Conservation (phyloP, 371 early-diverging fungal genomes). For the Rhizopus delemar region DNA sequence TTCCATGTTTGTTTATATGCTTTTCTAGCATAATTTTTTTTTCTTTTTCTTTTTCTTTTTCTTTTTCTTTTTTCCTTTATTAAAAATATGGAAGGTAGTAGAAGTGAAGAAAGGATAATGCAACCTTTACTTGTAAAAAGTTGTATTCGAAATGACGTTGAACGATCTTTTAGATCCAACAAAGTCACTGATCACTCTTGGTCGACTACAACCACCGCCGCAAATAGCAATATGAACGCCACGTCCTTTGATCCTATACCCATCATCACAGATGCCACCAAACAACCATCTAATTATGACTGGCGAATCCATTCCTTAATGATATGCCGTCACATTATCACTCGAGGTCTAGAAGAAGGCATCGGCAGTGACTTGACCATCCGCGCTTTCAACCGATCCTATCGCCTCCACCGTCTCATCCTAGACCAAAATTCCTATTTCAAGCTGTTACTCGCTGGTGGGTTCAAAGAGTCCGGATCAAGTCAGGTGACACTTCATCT, state of each 20-base stretch:
- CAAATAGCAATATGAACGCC: neutral
- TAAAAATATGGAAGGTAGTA: neutral
- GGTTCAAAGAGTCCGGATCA: conserved; percentile 50
- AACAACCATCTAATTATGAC: conserved; percentile 33
- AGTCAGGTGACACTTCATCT: conserved; percentile 49
- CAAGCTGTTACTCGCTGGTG: conserved; percentile 51
- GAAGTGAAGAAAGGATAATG: neutral
- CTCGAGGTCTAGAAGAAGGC: conserved; percentile 55
- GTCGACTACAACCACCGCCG: neutral
- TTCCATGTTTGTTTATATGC: neutral
- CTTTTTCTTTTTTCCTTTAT: conserved; percentile 5
- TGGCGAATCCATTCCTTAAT: conserved; percentile 43
- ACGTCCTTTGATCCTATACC: neutral
- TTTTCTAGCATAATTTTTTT: conserved; percentile 1
- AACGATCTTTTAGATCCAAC: conserved; percentile 1
- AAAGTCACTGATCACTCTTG: conserved; percentile 33
- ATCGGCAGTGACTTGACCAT: conserved; percentile 59
- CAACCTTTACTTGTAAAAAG: neutral
- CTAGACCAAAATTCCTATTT: conserved; percentile 63
- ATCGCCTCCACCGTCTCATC: conserved; percentile 58
- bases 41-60: conserved; percentile 2
- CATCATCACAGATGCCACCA: neutral
- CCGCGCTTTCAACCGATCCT: conserved; percentile 54
- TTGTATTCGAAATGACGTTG: neutral
- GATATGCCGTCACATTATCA: conserved; percentile 54